A percentile compares a stretch with the other conserved stretches of the same genome.
These are phyloP conservation scores for Apiosordaria backusii DNA, from an alignment of 495 filamentous ascomycete genomes.

Conservation along the genomic window DNA sequence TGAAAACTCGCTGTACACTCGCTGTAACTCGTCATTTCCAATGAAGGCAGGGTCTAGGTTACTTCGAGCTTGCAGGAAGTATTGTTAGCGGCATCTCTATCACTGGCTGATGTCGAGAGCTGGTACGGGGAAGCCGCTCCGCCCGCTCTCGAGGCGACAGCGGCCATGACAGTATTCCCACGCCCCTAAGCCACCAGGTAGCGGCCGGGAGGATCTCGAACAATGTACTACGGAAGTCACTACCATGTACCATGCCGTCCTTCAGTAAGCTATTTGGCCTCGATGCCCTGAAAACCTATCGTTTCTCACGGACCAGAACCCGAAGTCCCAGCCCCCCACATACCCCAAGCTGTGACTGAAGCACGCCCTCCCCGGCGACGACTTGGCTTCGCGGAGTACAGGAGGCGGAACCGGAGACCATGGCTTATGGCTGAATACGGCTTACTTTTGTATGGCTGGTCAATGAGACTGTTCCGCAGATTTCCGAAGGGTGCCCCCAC, in stretches of 20 bases:
- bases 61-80: not conserved
- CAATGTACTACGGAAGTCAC: not conserved
- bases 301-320: not conserved
- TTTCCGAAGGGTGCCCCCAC: not conserved
- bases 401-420: not conserved
- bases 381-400: not conserved
- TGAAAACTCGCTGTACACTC: not conserved
- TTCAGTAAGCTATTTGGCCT: not conserved
- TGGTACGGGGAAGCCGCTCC: not conserved
- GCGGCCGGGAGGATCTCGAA: too few species aligned
- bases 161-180: not conserved
- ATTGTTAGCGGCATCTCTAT: not conserved
- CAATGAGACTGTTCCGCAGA: not conserved
- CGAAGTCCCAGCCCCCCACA: not conserved
- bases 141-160: not conserved
- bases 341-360: not conserved
- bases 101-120: not conserved
- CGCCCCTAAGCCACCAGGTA: not conserved
- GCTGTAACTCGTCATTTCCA: not conserved
- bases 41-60: not conserved
- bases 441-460: too few species aligned
- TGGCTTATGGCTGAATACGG: too few species aligned
- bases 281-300: not conserved
- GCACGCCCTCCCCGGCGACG: not conserved
- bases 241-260: not conserved